Conservation (phyloP, 805 yeast species). For the Cyberlindnera samutprakarnensis region DNA sequence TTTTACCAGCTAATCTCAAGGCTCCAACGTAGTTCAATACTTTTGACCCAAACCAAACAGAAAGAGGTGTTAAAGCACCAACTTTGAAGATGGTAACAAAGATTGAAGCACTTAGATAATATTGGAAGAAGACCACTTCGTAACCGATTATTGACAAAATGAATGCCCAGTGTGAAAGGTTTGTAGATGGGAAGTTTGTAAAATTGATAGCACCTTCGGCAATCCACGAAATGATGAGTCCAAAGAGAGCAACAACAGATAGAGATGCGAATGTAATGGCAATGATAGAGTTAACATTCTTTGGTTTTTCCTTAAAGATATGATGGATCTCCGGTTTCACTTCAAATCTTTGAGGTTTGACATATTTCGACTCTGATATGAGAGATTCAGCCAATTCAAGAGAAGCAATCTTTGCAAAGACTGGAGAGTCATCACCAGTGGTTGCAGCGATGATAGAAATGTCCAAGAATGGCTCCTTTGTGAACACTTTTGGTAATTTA, state of each 20-base stretch:
- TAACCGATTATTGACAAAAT: conserved; percentile 14
- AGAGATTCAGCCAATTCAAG: conserved; percentile 14
- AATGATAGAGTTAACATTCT: conserved; percentile 13
- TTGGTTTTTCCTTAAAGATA: conserved; percentile 18
- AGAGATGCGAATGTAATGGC: conserved; percentile 14
- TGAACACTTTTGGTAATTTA: conserved; percentile 19
- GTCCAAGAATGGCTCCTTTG: conserved; percentile 10
- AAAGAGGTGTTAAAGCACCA: conserved; percentile 16
- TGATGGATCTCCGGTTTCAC: conserved; percentile 22
- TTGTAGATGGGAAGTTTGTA: conserved; percentile 13
- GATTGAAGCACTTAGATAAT: conserved; percentile 19
- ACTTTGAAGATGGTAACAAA: conserved; percentile 17
- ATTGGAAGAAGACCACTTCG: conserved; percentile 21
- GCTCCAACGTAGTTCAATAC: conserved; percentile 21
- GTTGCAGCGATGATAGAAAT: conserved; percentile 14
- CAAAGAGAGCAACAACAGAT: conserved; percentile 10
- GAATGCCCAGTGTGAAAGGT: conserved; percentile 11
- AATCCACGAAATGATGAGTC: conserved; percentile 14
- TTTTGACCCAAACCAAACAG: conserved; percentile 23
- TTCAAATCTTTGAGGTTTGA: conserved; percentile 15
- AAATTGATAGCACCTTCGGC: conserved; percentile 16
- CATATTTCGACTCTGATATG: conserved; percentile 8
- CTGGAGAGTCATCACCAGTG: conserved; percentile 8
- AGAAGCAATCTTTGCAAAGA: conserved; percentile 13
- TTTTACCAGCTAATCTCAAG: conserved; percentile 22